Evolutionary conservation across 2,329 filamentous ascomycete species (phyloP), one percentile per base, ranked within the genome.

Genomic region (Coniochaeta prunicola): DNA sequence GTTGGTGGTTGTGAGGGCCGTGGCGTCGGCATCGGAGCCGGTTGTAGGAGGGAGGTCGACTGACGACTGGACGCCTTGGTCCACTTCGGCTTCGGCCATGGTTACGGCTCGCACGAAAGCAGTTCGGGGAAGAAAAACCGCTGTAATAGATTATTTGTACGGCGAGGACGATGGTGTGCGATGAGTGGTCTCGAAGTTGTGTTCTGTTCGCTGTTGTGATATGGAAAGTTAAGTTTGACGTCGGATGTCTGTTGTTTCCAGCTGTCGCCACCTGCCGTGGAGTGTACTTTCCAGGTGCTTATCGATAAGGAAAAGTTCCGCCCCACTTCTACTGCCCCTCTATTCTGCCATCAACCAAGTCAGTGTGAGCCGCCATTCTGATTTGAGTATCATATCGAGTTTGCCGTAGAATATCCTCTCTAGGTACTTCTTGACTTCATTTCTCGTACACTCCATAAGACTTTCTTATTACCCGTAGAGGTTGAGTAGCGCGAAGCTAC

Each of bases 1-100:
- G 63, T 64, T 73, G 42, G 71, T 73, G 19, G 71, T 74, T 17
- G 70, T 64, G 42, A 77, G 64, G 24, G 72, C 71, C 64, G 72
- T 64, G 48, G 68, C 64, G 38, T 73, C 65, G 21, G 65, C 64
- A 40, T 61, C 62, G 60, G 64, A 64, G 58, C 64, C 57, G 42
- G 31, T 28, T n/a, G n/a, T 34, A 26, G 26, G 59, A 24, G 60
- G 57, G 38, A 62, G 61, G 19, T 62, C 59, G 53, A 53, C 53
- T 4, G 24, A 24, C 26, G 48, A 56, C 10, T 56, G 26, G 58
- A 58, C 58, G 17, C 64, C 64, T 13, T 57, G 60, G 34, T 58
- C 53, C 8, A 60, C 59, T 3, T 64, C 62, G 53, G 64, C 62
- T 58, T 69, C 67, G 10, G 68, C 65, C 67, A 68, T 68, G 33